A percentile compares a stretch with the other conserved stretches of the same genome.
phyloP scores from a whole-genome alignment of 805 yeast species.

The Debaryomyces castellii region DNA sequence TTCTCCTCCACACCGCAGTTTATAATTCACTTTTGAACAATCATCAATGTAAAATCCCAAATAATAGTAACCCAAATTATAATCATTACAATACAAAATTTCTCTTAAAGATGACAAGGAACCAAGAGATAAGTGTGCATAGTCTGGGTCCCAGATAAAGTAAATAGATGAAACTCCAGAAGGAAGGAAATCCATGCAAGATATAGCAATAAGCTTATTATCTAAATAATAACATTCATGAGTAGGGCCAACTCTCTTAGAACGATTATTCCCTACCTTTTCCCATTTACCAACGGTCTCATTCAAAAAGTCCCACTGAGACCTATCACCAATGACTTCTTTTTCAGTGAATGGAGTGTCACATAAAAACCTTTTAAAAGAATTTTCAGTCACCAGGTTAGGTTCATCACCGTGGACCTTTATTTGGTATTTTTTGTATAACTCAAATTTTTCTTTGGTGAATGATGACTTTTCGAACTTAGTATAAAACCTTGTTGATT shows the following conservation, averaged over 20 bases:
- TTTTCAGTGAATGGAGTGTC: slow-evolving; percentile 53
- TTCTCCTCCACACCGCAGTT: slow-evolving; percentile 76
- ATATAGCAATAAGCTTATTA: slow-evolving; percentile 65
- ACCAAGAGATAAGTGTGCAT: slow-evolving; percentile 67
- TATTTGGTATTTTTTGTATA: slow-evolving; percentile 71
- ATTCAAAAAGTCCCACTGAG: slow-evolving; percentile 42
- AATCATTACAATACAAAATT: slow-evolving; percentile 49
- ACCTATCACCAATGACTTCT: slow-evolving; percentile 20
- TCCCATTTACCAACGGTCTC: slow-evolving; percentile 29
- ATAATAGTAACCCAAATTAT: slow-evolving; percentile 58
- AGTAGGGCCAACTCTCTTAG: slow-evolving; percentile 52
- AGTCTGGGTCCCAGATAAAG: slow-evolving; percentile 86
- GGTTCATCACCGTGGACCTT: slow-evolving; percentile 63
- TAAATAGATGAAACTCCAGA: slow-evolving; percentile 78
- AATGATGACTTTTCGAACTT: slow-evolving; percentile 52
- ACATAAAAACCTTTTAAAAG: slow-evolving; percentile 70
- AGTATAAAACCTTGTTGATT: slow-evolving; percentile 37
- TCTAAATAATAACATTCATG: slow-evolving; percentile 79
- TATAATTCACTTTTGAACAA: slow-evolving; percentile 81
- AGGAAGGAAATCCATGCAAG: slow-evolving; percentile 77
- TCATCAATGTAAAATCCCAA: slow-evolving; percentile 80
- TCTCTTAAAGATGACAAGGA: slow-evolving; percentile 76
- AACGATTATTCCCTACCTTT: background rate
- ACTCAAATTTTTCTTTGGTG: slow-evolving; percentile 56
- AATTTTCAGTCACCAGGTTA: slow-evolving; percentile 39